Conservation (phyloP, 208 protist species). For the Trypanosoma mega region DNA sequence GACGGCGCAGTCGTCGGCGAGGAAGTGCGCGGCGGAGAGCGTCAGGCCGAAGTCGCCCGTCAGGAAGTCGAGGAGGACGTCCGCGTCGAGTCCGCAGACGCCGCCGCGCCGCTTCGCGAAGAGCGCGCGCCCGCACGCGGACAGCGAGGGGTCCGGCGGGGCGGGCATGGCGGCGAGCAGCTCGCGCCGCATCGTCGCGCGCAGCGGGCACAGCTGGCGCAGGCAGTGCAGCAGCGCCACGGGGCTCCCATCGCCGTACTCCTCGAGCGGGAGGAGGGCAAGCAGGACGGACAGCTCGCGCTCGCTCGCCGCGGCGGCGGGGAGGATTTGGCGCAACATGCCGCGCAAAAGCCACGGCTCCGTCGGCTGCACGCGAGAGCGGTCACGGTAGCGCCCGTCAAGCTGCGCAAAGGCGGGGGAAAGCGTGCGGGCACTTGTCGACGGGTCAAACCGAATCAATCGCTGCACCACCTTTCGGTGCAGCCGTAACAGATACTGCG, state of each 20-base stretch:
- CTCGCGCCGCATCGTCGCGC: constrained; percentile 4
- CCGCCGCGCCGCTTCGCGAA: neutral
- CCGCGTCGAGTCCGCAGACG: neutral
- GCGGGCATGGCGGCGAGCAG: constrained; percentile 13
- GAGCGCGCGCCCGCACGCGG: constrained; percentile 11
- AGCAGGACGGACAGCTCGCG: constrained; percentile 57
- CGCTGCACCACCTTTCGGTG: constrained; percentile 43
- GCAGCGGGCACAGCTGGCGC: constrained; percentile 13
- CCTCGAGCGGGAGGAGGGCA: constrained; percentile 40
- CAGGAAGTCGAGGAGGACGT: constrained; percentile 3
- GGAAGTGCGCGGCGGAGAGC: constrained; percentile 47
- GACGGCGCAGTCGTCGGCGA: constrained; percentile 30
- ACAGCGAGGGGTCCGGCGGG: constrained; percentile 15
- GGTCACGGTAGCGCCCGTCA: constrained; percentile 28
- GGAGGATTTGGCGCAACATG: constrained; percentile 47
- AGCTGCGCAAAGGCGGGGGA: constrained; percentile 25
- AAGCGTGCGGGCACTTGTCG: constrained; percentile 13
- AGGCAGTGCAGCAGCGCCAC: constrained; percentile 19
- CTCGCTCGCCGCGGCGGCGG: constrained; percentile 32
- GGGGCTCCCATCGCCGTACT: constrained; percentile 22
- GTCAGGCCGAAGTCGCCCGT: constrained; percentile 27
- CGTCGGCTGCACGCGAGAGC: constrained; percentile 8
- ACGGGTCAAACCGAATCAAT: constrained; percentile 26
- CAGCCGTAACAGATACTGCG: constrained; percentile 48
- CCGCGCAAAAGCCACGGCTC: constrained; percentile 21